Evolutionary conservation across 306 rosid species (phyloP).

Genomic region (Pachyrhizus erosus): DNA sequence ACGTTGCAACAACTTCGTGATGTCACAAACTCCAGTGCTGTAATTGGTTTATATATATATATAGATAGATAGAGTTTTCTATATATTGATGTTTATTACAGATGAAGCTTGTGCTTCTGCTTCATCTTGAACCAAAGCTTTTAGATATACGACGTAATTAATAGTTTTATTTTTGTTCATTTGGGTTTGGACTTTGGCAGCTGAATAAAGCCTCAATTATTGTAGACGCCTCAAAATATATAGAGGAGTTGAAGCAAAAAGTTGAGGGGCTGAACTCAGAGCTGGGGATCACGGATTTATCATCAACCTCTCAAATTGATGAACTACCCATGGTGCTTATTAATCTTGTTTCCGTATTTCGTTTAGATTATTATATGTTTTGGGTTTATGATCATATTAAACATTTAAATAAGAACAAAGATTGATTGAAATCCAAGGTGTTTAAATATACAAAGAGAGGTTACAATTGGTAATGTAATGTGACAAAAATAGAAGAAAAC

Average conservation of each 20-base stretch:
- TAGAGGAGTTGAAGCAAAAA: constrained; percentile 70
- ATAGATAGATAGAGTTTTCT: background rate
- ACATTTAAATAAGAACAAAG: background rate
- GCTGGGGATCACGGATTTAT: constrained; percentile 44
- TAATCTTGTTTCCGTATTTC: background rate
- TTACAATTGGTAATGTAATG: too few relatives aligned
- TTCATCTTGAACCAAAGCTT: constrained; percentile 1
- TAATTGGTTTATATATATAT: constrained; percentile 38
- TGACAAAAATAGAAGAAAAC: too few relatives aligned
- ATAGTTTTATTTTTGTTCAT: background rate
- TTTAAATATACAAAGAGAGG: too few relatives aligned
- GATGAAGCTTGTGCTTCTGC: background rate
- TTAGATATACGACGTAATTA: background rate
- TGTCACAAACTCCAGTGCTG: constrained; percentile 76
- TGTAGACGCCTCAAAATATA: constrained; percentile 72
- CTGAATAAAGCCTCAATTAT: constrained; percentile 66
- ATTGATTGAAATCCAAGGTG: too few relatives aligned
- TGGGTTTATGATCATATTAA: background rate
- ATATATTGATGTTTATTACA: too few relatives aligned
- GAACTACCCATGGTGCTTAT: constrained; percentile 56
- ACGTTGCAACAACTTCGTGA: constrained; percentile 64
- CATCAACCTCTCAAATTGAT: constrained; percentile 47
- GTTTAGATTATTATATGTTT: background rate
- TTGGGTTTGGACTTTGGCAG: constrained; percentile 23
- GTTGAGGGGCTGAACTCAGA: constrained; percentile 60